Conservation (phyloP, 768 basidiomycete genomes). For the Mycena vitilis region DNA sequence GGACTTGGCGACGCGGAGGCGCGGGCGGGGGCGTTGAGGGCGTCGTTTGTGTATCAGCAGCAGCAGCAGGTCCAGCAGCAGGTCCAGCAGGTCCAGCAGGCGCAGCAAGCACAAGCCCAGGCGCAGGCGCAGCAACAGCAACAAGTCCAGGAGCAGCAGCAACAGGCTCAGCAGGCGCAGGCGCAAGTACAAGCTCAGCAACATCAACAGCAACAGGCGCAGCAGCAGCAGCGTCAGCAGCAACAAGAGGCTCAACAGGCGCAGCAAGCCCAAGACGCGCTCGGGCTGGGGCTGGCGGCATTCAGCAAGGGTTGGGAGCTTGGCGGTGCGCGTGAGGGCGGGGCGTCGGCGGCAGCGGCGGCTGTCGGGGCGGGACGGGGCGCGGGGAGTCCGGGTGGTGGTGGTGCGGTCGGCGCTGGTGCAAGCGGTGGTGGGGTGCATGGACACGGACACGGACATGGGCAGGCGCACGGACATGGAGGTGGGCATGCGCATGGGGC, state of each 20-base stretch:
- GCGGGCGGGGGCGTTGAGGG: conserved; percentile 1
- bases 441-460: background rate
- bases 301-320: conserved; percentile 17
- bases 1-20: background rate
- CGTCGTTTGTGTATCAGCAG: conserved; percentile 36
- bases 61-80: conserved; percentile 38
- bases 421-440: background rate
- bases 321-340: background rate
- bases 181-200: conserved; percentile 20
- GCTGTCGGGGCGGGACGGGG: background rate
- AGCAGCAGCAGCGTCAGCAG: background rate
- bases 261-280: conserved; percentile 17
- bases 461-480: background rate
- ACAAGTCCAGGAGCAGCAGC: conserved; percentile 3
- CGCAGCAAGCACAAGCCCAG: conserved; percentile 6
- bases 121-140: conserved; percentile 1
- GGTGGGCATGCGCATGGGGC: conserved; percentile 3
- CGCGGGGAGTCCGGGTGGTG: conserved; percentile 12
- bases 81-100: conserved; percentile 32
- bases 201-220: background rate
- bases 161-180: conserved; percentile 4
- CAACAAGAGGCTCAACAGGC: background rate
- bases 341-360: background rate
- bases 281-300: conserved; percentile 16
- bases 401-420: background rate